Evolutionary conservation across 352 stramenopile species (phyloP), one percentile per base, ranked within the genome.

Genomic region (Pythium dissotocum): DNA sequence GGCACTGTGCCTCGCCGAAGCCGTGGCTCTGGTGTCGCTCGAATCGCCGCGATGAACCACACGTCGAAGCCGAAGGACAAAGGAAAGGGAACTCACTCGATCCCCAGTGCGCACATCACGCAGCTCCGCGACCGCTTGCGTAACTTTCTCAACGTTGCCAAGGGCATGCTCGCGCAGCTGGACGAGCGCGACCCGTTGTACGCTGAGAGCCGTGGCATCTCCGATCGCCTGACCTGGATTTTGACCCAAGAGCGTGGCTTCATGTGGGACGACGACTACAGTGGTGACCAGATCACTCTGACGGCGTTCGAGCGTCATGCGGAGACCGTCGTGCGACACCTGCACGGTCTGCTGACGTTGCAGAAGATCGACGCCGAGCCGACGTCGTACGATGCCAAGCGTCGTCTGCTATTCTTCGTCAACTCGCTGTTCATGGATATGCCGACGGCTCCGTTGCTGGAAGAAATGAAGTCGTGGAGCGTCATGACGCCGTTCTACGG

Each of bases 351-450:
- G 56, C 73, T 99, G 32, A 98, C 93, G 21, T 87, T 98, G 64
- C 96, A 99, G 68, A 98, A 98, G 44, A 97, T 98, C 60, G 97
- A 99, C 71, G 96, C 97, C 1, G 97, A 99, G 77, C 97, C 97
- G 16, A 97, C 95, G 48, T 99, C 94, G 28, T 97, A 97, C 64
- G 98, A 99, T 77, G 98, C 93, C 0, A 90, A 91, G 32, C 89
- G 97, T 24, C 92, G 98, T 28, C 76, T 99, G 30, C 93, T 98
- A 7, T 99, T 99, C 81, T 99, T 99, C 69, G 95, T 99, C 28
- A 99, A 99, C 73, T 99, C 97, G 62, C 75, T 99, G n/a, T 99
- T 99, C 78, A 99, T 99, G 98, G 97, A 99, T 72, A 98, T 99
- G 89, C 98, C 98, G 0, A 77, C 97, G 61, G 96, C 97, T 13